phyloP scores from a whole-genome alignment of 2,329 filamentous ascomycete species.

The Cladosporium sp. region DNA sequence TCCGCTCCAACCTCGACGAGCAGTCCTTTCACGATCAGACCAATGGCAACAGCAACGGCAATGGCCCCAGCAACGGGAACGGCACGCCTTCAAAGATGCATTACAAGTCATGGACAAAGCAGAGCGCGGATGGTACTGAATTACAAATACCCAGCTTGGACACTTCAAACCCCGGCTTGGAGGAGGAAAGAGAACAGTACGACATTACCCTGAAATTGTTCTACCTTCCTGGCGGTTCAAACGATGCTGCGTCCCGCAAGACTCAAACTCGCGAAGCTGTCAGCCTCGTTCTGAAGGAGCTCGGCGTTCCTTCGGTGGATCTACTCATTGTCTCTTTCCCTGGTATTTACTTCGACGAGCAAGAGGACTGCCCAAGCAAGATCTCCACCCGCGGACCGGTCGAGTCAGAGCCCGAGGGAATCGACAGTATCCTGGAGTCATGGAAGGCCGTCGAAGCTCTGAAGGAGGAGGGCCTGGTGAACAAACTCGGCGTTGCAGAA shows the following conservation, averaged over 20 bases:
- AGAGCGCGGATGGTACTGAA: constrained; percentile 52
- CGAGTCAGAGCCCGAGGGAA: constrained; percentile 50
- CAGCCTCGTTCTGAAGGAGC: constrained; percentile 71
- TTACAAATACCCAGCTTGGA: constrained; percentile 67
- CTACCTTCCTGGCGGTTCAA: constrained; percentile 63
- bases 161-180: constrained; percentile 65
- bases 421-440: constrained; percentile 63
- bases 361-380: constrained; percentile 70
- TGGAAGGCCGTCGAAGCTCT: constrained; percentile 68
- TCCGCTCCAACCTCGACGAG: constrained; percentile 70
- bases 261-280: constrained; percentile 75
- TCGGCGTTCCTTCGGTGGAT: constrained; percentile 72
- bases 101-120: constrained; percentile 64
- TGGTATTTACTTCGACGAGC: constrained; percentile 87
- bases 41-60: constrained; percentile 15
- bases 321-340: constrained; percentile 92
- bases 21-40: constrained; percentile 17
- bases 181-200: constrained; percentile 80
- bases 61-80: constrained; percentile 59
- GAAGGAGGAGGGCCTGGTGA: constrained; percentile 65
- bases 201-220: constrained; percentile 96
- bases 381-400: constrained; percentile 35
- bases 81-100: constrained; percentile 23
- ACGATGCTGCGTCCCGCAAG: constrained; percentile 54
- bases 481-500: constrained; percentile 79